Evolutionary conservation across 148 eudicot species (phyloP), one percentile per base, ranked within the genome.

Genomic region (Beta vulgaris): DNA sequence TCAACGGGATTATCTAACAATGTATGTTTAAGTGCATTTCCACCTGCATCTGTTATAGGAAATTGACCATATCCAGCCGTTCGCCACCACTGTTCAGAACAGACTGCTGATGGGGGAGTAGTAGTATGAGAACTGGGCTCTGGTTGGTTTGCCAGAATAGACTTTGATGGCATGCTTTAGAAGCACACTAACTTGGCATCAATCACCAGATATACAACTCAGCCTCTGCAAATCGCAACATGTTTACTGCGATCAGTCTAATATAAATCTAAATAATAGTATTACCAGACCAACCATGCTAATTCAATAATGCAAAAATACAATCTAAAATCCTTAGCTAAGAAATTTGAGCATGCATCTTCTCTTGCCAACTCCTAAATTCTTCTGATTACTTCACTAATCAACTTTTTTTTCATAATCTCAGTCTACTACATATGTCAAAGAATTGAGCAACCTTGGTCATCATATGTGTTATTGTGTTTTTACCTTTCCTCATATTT

Each of bases 81-180:
- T 60, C 81, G 87, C 94, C 93, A 88, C 95, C 97, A 90, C 39
- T 84, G 88, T 40, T 85, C 93, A 69, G 90, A 72, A 86, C 84
- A 82, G 62, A 66, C 78, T 65, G 83, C 55, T 49, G 93, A 82
- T 19, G 83, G 86, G 57, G 85, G 84, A 63, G 86, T 76, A 73
- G 76, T 43, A n/a, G 77, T 69, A 35, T 77, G 69, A 63, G 84
- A 46, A 73, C 64, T 76, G 73, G 68, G 58, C 83, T 82, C 87
- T 35, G 76, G 70, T 78, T 74, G 86, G 35, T 78, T 82, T 39
- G 73, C 64, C 68, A 81, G 67, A 26, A 77, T 58, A 48, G 91
- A 77, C 58, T 88, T 89, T 53, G 92, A 76, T 72, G 85, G 94
- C 97, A 93, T 93, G 81, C 89, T 92, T 82, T 82, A 60, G 26